These are phyloP conservation scores for Byssoonygena ceratinophila DNA, from an alignment of 2,329 filamentous ascomycete species.

Conservation along the genomic window DNA sequence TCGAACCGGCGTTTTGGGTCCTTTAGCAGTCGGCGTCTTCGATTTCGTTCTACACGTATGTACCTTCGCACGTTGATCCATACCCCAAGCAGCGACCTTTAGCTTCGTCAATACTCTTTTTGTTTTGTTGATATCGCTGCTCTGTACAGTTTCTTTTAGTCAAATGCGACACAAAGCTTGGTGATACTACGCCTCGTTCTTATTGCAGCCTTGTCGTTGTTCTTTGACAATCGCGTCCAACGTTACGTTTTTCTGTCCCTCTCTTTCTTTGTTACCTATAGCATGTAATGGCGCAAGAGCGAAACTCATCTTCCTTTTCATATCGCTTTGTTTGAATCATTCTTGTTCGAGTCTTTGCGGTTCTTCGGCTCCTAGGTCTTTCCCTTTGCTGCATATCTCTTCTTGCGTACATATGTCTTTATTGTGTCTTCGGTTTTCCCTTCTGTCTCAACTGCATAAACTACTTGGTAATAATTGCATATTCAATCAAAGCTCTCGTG, in stretches of 20 bases:
- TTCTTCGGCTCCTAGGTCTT: not conserved
- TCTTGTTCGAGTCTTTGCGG: not conserved
- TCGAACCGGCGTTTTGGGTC: not conserved
- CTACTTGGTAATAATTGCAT: not conserved
- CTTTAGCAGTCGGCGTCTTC: not conserved
- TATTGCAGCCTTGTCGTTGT: not conserved
- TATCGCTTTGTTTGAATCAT: not conserved
- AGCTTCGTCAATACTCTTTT: not conserved
- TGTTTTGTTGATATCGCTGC: not conserved
- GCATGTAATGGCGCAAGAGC: constrained; percentile 11
- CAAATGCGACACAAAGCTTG: not conserved
- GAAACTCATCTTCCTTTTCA: not conserved
- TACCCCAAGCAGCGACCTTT: constrained; percentile 3
- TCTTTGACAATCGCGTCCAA: not conserved
- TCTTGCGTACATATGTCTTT: not conserved
- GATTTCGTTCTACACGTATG: not conserved
- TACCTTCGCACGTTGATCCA: not conserved
- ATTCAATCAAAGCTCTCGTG: not conserved
- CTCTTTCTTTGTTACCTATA: constrained; percentile 2
- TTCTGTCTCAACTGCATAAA: not conserved
- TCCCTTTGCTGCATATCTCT: not conserved
- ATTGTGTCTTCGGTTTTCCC: not conserved
- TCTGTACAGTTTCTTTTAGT: not conserved
- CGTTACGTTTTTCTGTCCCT: not conserved
- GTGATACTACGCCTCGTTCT: not conserved